Conservation (phyloP, 306 rosid species). For the Gynostemma pentaphyllum region DNA sequence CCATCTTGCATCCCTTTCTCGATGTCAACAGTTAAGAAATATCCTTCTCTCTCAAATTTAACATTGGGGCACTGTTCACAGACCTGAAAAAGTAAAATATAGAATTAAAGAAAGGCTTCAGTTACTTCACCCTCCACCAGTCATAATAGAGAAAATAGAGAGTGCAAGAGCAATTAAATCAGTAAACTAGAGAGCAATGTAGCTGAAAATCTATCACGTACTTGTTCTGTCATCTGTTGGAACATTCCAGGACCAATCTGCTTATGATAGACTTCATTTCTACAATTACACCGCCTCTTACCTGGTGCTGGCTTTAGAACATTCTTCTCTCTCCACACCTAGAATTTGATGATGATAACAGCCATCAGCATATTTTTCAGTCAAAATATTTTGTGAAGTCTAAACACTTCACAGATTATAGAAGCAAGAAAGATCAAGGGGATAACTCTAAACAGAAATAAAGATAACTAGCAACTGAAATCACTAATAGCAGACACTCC, state of each 20-base stretch:
- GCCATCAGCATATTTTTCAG: background rate
- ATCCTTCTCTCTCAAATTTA: constrained; percentile 88
- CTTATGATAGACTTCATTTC: constrained; percentile 92
- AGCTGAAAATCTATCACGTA: constrained; percentile 13
- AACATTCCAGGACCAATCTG: constrained; percentile 99
- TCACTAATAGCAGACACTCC: background rate
- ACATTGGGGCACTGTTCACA: constrained; percentile 94
- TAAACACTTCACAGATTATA: background rate
- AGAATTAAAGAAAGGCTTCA: background rate
- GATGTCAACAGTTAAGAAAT: constrained; percentile 78
- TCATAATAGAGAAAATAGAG: background rate
- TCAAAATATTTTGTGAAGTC: background rate
- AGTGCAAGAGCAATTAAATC: background rate
- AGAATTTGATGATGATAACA: constrained; percentile 4
- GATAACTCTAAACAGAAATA: background rate
- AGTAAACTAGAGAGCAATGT: background rate
- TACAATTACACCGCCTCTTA: constrained; percentile 89
- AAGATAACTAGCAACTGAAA: background rate
- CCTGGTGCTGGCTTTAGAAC: constrained; percentile 85
- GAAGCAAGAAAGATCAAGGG: background rate
- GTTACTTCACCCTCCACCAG: background rate
- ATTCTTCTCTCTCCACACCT: constrained; percentile 99
- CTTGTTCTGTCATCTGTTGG: constrained; percentile 99
- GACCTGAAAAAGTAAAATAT: constrained; percentile 43
- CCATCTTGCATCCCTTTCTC: constrained; percentile 99